A percentile compares a stretch with the other conserved stretches of the same genome.
These are phyloP conservation scores for Colletotrichum lindemuthianum DNA, from an alignment of 2,329 filamentous ascomycete species.

Conservation along the genomic window DNA sequence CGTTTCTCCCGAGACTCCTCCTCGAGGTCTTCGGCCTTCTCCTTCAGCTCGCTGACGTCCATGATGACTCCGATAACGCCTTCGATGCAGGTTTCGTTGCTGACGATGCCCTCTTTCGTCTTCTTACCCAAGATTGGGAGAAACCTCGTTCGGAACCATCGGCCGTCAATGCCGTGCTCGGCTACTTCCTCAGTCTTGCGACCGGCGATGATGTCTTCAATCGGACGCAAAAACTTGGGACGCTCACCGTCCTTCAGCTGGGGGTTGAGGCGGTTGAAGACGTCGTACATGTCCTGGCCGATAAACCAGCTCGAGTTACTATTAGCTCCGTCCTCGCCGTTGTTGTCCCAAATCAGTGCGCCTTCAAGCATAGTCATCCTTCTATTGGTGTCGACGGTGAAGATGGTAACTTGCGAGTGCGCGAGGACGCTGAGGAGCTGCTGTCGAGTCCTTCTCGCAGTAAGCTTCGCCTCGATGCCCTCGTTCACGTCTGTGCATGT, in stretches of 20 bases:
- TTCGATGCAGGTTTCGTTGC: conserved; percentile 64
- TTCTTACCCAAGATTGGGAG: conserved; percentile 71
- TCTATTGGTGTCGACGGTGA: conserved; percentile 72
- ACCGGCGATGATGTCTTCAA: conserved; percentile 73
- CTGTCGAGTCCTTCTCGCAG: conserved; percentile 72
- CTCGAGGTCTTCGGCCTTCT: conserved; percentile 70
- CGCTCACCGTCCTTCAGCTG: conserved; percentile 54
- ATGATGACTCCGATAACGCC: conserved; percentile 83
- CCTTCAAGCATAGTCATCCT: conserved; percentile 78
- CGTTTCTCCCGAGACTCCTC: conserved; percentile 75
- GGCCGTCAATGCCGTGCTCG: conserved; percentile 68
- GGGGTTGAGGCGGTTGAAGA: conserved; percentile 65
- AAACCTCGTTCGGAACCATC: conserved; percentile 78
- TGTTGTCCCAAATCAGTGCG: conserved; percentile 65
- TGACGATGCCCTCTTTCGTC: conserved; percentile 59
- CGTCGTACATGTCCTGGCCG: conserved; percentile 71
- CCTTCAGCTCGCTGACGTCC: conserved; percentile 79
- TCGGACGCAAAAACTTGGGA: conserved; percentile 63
- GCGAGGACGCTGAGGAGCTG: conserved; percentile 79
- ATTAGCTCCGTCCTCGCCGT: conserved; percentile 41
- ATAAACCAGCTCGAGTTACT: conserved; percentile 60
- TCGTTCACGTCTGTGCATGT: conserved; percentile 85
- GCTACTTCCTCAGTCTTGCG: conserved; percentile 68
- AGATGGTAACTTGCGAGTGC: conserved; percentile 80
- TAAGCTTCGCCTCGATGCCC: conserved; percentile 73